Conservation (phyloP, 2,329 filamentous ascomycete species). For the Alternaria atra region DNA sequence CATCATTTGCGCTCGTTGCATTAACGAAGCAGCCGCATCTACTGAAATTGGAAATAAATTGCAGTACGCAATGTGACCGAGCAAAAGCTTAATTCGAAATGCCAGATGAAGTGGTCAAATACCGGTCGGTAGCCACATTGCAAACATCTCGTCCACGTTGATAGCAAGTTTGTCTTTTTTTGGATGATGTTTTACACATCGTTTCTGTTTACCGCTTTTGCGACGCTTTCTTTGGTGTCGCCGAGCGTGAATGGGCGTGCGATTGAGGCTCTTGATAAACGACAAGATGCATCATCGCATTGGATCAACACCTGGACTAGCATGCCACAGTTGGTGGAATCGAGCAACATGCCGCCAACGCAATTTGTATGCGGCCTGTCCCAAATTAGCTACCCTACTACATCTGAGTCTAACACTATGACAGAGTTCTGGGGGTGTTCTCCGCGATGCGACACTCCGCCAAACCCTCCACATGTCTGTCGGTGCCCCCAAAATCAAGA, state of each 20-base stretch:
- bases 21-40: not conserved
- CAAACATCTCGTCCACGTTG: not conserved
- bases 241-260: not conserved
- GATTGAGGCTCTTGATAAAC: slow-evolving; percentile 10
- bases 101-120: not conserved
- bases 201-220: not conserved
- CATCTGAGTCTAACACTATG: not conserved
- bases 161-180: not conserved
- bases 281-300: slow-evolving; percentile 55
- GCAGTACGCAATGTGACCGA: not conserved
- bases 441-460: slow-evolving; percentile 70
- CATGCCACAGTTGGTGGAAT: slow-evolving; percentile 72
- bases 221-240: not conserved
- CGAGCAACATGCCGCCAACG: slow-evolving; percentile 66
- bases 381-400: no score
- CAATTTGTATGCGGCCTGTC: slow-evolving; percentile 57
- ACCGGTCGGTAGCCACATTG: not conserved
- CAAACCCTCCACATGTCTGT: slow-evolving; percentile 71
- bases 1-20: slow-evolving; percentile 3
- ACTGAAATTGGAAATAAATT: slow-evolving; percentile 15
- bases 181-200: not conserved
- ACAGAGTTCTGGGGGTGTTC: slow-evolving; percentile 65
- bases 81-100: not conserved
- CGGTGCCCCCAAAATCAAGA: slow-evolving; percentile 65
- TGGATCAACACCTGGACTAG: slow-evolving; percentile 71